Conservation (phyloP, 2,329 filamentous ascomycete genomes). For the Verticillium zaregamsianum region DNA sequence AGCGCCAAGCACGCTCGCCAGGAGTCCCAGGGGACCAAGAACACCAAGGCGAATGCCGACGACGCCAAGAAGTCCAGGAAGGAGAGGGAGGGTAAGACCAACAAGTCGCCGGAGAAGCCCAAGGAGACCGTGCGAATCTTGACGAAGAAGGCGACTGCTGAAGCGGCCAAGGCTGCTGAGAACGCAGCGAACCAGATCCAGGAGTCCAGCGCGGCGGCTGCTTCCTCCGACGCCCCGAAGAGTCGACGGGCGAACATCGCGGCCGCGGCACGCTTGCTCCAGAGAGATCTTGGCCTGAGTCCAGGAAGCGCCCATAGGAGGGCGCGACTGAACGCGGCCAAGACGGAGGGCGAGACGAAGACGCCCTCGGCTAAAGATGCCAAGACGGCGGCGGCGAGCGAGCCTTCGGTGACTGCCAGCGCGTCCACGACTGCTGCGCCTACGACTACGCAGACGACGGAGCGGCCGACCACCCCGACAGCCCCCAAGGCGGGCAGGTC, state of each 20-base stretch:
- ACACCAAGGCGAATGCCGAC: conserved; percentile 29
- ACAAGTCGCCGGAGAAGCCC: conserved; percentile 46
- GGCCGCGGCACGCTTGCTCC: conserved; percentile 60
- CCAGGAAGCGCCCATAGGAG: conserved; percentile 59
- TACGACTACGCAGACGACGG: neutral
- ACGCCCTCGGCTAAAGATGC: conserved; percentile 5
- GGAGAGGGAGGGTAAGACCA: conserved; percentile 52
- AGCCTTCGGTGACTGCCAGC: conserved; percentile 17
- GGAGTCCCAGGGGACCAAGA: conserved; percentile 48
- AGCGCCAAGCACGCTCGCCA: conserved; percentile 52
- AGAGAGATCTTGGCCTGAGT: conserved; percentile 62
- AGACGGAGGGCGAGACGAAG: conserved; percentile 47
- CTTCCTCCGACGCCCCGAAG: conserved; percentile 36
- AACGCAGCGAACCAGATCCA: conserved; percentile 31
- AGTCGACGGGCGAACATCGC: conserved; percentile 57
- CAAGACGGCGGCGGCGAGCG: conserved; percentile 12
- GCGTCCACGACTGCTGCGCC: conserved; percentile 5
- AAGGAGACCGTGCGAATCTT: conserved; percentile 61
- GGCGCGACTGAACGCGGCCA: conserved; percentile 54
- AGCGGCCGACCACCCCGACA: conserved; percentile 7
- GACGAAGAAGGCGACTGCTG: conserved; percentile 52
- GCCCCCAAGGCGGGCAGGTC: conserved; percentile 13
- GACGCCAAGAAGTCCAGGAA: conserved; percentile 61
- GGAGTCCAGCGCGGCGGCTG: conserved; percentile 16
- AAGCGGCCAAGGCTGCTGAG: conserved; percentile 44